phyloP scores from a whole-genome alignment of 163 green algal species.

The Coccomyxa subellipsoidea region DNA sequence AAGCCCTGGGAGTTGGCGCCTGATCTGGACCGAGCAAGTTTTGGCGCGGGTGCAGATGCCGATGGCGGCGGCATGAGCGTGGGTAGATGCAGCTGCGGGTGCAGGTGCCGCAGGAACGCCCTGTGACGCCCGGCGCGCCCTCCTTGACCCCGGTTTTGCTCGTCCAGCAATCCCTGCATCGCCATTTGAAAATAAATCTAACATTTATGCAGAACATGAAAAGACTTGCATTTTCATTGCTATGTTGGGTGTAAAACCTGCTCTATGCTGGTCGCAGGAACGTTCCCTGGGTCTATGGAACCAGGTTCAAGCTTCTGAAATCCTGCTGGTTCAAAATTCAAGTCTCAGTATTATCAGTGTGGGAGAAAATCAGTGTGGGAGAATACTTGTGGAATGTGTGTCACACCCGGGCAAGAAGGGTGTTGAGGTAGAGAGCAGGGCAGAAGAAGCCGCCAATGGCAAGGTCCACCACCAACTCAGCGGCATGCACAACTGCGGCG shows the following conservation, averaged over 20 bases:
- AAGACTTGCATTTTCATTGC: too few species aligned
- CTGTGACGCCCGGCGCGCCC: background rate
- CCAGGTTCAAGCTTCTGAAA: too few species aligned
- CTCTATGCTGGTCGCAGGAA: too few species aligned
- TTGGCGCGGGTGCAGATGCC: background rate
- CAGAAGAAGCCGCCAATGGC: background rate
- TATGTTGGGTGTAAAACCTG: too few species aligned
- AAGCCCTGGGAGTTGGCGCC: background rate
- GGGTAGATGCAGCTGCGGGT: conserved; percentile 13
- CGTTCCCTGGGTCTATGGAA: too few species aligned
- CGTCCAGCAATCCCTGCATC: background rate
- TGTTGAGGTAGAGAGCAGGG: background rate
- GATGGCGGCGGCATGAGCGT: background rate
- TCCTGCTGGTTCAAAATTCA: too few species aligned
- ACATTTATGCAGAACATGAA: too few species aligned
- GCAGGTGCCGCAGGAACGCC: conserved; percentile 9
- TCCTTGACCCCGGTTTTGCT: background rate
- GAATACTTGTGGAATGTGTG: too few species aligned
- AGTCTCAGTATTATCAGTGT: too few species aligned
- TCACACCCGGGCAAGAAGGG: background rate
- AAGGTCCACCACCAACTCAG: background rate
- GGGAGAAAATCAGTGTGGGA: too few species aligned
- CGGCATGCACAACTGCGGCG: too few species aligned
- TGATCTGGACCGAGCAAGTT: background rate
- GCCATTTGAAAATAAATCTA: too few species aligned